Conservation (phyloP, 768 basidiomycete species). For the Leccinum truebloodii region DNA sequence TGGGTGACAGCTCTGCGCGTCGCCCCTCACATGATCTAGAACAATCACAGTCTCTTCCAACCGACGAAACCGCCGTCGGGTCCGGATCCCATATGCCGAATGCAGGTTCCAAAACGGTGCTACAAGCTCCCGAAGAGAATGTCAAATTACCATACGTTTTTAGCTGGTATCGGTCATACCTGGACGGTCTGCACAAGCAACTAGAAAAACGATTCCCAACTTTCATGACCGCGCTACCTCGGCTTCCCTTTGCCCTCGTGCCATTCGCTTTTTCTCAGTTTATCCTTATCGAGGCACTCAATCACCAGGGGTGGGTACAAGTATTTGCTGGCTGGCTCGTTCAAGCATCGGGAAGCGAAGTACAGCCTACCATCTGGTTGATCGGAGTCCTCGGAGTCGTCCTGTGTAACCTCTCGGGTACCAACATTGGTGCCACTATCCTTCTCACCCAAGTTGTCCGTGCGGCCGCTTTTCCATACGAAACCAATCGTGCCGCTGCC, state of each 20-base stretch:
- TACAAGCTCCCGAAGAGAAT: background rate
- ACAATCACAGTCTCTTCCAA: background rate
- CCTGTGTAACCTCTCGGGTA: slow-evolving; percentile 81
- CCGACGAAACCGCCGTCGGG: slow-evolving; percentile 8
- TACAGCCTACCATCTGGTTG: slow-evolving; percentile 59
- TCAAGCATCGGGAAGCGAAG: slow-evolving; percentile 41
- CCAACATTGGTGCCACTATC: slow-evolving; percentile 92
- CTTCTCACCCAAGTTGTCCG: slow-evolving; percentile 80
- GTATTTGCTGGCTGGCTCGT: slow-evolving; percentile 74
- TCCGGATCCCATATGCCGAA: background rate
- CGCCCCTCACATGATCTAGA: background rate
- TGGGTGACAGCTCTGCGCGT: background rate
- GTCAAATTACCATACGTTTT: background rate
- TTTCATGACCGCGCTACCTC: slow-evolving; percentile 58
- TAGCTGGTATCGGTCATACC: background rate
- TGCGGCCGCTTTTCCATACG: slow-evolving; percentile 37
- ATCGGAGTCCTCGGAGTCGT: slow-evolving; percentile 73
- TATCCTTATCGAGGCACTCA: slow-evolving; percentile 85
- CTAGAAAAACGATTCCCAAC: slow-evolving; percentile 62
- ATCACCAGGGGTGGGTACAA: slow-evolving; percentile 83
- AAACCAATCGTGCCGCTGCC: slow-evolving; percentile 53
- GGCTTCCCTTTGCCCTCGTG: slow-evolving; percentile 78
- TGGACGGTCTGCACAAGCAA: background rate
- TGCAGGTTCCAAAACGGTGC: background rate
- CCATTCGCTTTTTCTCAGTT: slow-evolving; percentile 96